Evolutionary conservation across 805 yeast species (phyloP).

Genomic region (Wickerhamomyces hampshirensis): DNA sequence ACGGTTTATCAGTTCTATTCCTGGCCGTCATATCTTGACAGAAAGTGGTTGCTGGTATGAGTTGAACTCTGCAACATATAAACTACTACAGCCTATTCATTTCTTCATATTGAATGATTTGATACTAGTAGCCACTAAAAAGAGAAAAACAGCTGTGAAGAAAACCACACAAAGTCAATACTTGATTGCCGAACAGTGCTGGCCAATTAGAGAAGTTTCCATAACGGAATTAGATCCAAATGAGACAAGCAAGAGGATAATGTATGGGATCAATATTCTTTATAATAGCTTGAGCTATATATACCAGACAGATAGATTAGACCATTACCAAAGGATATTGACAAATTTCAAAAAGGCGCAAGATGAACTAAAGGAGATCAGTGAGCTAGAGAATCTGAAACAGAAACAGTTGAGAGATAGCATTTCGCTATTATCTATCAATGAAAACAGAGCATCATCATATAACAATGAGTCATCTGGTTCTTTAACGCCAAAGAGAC

Average conservation of each 20-base stretch:
- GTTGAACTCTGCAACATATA: conserved; percentile 79
- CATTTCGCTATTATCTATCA: conserved; percentile 35
- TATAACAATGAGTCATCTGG: conserved; percentile 2
- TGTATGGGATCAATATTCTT: conserved; percentile 41
- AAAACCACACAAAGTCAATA: conserved; percentile 28
- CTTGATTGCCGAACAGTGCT: conserved; percentile 69
- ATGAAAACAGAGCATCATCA: conserved; percentile 4
- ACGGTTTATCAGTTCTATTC: conserved; percentile 64
- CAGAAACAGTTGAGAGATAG: conserved; percentile 41
- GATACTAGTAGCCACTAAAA: conserved; percentile 66
- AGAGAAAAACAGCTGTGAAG: conserved; percentile 27
- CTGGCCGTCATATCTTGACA: conserved; percentile 75
- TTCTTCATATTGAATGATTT: conserved; percentile 75
- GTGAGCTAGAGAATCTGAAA: conserved; percentile 43
- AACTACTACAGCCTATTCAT: conserved; percentile 71
- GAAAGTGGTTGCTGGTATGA: conserved; percentile 87
- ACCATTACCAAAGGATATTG: conserved; percentile 50
- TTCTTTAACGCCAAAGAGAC: conserved; percentile 4
- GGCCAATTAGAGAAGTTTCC: conserved; percentile 64
- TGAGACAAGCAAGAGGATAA: conserved; percentile 14
- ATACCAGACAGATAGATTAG: conserved; percentile 56
- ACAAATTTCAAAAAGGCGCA: conserved; percentile 57
- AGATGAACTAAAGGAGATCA: conserved; percentile 52
- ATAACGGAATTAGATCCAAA: conserved; percentile 17
- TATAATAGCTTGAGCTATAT: conserved; percentile 46